Base-by-base conservation (phyloP, 2,329 filamentous ascomycete species). In the Botrytis deweyae region DNA sequence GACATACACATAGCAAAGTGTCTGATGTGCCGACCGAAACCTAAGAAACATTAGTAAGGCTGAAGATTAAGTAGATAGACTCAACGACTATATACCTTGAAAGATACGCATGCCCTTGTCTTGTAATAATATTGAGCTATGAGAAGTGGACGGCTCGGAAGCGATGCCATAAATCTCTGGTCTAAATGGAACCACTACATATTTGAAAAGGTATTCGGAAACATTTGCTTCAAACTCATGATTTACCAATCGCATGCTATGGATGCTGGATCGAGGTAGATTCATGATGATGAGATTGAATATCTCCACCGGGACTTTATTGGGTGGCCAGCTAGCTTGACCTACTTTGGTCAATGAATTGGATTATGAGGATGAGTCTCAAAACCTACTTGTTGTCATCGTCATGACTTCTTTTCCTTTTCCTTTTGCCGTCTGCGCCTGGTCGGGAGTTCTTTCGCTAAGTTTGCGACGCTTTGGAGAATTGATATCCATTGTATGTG, bases 121-220 rank as follows among this genome's bases (percentile, higher is more conserved):
- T 68, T 81, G 80, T 64, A 81, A 67, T 76, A 80, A 79, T 25
- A 81, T 75, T 25, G 79, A 76, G n/a, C 78, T 63, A 18, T 73
- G 65, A 33, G 68, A 66, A 36, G 65, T 62, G 49, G 62, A 58
- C 18, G 68, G 72, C 52, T 82, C 81, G 25, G 83, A 83, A 33
- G 86, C 81, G 81, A 86, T 87, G 63, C 86, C 86, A 79, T 89
- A 91, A 38, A 92, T 87, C 76, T 91, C 87, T 1, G 88, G 86
- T 61, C 87, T 88, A 82, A 92, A 93, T 1, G 89, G 88, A 2
- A 91, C 88, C 9, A 92, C 89, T 14, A 91, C 87, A 63, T 88
- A 89, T 73, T 85, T 84, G 80, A 91, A 92, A 64, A 91, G 85
- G 59, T 85, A 83, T 58, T 85, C 83, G 0, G 89, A 89, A 2